Evolutionary conservation across 345 rosid species (phyloP), one percentile per base, ranked within the genome.

Genomic region (Eucalyptus albens): DNA sequence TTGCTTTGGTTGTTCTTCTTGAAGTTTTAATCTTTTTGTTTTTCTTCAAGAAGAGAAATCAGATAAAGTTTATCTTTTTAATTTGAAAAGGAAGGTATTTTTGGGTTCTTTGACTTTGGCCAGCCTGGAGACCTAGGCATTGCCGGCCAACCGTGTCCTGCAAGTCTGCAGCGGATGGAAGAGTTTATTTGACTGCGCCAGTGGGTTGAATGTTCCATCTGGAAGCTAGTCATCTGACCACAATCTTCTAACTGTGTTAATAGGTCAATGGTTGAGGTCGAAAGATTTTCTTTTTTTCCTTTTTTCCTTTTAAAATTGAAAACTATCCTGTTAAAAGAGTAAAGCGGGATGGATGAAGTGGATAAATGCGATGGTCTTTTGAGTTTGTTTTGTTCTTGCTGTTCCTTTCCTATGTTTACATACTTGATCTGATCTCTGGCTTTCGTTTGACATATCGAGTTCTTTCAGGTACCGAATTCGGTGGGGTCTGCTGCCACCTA

Each of bases 401-500:
- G 37, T 62, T 86, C 4, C 53, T 62, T 31, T 26, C 16, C 83
- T 69, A 27, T 89, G 62, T 42, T 37, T 45, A 53, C 55, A 22
- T 17, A 21, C 51, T 45, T 45, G 15, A 81, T 42, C 55, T 49
- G n/a, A 42, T 12, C 56, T 55, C 26, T 19, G 15, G 53, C 83
- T 53, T 40, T 85, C 8, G 2, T 29, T 44, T 24, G 9, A 6
- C 15, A 4, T 86, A 83, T 55, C 44, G 85, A 77, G 89, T 87
- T 45, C 29, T 53, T 88, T 86, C 93, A 97, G 99, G 85, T 97
- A 97, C 87, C 93, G 95, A 82, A 93, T 97, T 93, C 94, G 99
- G 21, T 97, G 99, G 99, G 97, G 99, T 91, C 91, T 93, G 49
- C 87, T 92, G 92, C 95, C 95, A 47, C 93, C 96, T 19, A 92